Conservation (phyloP, 495 filamentous ascomycete species). For the Lasiosphaeriaceae sp. region DNA sequence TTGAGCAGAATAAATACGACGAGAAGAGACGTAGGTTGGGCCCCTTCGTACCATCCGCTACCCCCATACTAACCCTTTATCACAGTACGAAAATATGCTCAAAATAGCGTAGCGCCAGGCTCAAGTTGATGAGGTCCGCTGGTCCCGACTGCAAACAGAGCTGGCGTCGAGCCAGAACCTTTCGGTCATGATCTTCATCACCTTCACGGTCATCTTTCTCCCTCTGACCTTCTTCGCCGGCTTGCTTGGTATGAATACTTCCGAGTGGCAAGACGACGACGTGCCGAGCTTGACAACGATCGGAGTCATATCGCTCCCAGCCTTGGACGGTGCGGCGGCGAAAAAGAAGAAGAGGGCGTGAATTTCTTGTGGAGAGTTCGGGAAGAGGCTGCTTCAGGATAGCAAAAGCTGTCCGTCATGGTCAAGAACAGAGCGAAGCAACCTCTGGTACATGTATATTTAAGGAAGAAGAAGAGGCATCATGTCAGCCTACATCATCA, state of each 20-base stretch:
- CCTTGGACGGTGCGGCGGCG: too few relatives aligned
- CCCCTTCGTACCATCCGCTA: neutral
- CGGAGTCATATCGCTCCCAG: slow-evolving; percentile 40
- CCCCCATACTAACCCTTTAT: neutral
- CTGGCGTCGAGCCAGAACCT: slow-evolving; percentile 60
- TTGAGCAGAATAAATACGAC: slow-evolving; percentile 45
- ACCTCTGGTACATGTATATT: too few relatives aligned
- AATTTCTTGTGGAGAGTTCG: too few relatives aligned
- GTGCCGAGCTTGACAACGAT: slow-evolving; percentile 32
- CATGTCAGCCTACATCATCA: too few relatives aligned
- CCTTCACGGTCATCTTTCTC: slow-evolving; percentile 64
- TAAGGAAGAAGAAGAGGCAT: too few relatives aligned
- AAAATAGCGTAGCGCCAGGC: slow-evolving; percentile 68
- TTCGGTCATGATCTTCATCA: slow-evolving; percentile 67
- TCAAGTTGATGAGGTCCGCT: slow-evolving; percentile 63
- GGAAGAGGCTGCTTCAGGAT: too few relatives aligned
- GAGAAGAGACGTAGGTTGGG: slow-evolving; percentile 38
- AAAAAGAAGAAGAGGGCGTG: too few relatives aligned
- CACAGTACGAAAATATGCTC: slow-evolving; percentile 59
- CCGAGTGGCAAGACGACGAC: slow-evolving; percentile 57
- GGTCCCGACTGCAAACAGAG: slow-evolving; percentile 60
- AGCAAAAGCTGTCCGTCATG: too few relatives aligned
- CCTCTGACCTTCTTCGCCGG: slow-evolving; percentile 65
- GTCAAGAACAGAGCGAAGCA: too few relatives aligned
- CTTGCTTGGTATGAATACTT: slow-evolving; percentile 62